Evolutionary conservation across 371 early-diverging fungal species (phyloP).

Genomic region (Mortierella sp.): DNA sequence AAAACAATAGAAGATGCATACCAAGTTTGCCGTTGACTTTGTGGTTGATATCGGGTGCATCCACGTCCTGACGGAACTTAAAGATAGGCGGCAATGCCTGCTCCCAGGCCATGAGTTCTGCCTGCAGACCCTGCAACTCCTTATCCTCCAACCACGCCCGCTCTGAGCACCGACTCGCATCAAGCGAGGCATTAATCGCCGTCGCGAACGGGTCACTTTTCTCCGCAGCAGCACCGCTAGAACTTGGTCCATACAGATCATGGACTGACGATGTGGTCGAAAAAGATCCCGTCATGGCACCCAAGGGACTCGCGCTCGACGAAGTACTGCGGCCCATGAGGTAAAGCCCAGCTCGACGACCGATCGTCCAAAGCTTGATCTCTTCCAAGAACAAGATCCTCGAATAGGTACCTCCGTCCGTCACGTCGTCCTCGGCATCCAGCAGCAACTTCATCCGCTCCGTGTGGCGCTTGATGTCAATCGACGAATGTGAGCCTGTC

Average conservation of each 20-base stretch:
- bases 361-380: constrained; percentile 47
- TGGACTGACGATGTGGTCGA: constrained; percentile 3
- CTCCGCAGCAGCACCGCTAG: not conserved
- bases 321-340: constrained; percentile 28
- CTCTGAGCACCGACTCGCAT: constrained; percentile 43
- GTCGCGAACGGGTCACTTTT: constrained; percentile 16
- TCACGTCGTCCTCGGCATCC: constrained; percentile 42
- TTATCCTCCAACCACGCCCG: constrained; percentile 44
- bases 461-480: constrained; percentile 35
- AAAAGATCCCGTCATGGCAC: constrained; percentile 19
- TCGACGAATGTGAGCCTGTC: not conserved
- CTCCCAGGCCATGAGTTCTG: constrained; percentile 51
- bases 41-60: constrained; percentile 39
- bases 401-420: constrained; percentile 44
- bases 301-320: constrained; percentile 14
- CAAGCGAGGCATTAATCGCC: constrained; percentile 24
- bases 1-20: constrained; percentile 11
- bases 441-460: constrained; percentile 40
- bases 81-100: constrained; percentile 19
- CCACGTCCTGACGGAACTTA: constrained; percentile 45
- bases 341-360: constrained; percentile 42
- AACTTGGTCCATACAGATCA: not conserved
- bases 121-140: constrained; percentile 45
- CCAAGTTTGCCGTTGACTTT: constrained; percentile 50
- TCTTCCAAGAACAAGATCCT: constrained; percentile 46